Evolutionary conservation across 306 rosid species (phyloP).

Genomic region (Sesbania bispinosa): DNA sequence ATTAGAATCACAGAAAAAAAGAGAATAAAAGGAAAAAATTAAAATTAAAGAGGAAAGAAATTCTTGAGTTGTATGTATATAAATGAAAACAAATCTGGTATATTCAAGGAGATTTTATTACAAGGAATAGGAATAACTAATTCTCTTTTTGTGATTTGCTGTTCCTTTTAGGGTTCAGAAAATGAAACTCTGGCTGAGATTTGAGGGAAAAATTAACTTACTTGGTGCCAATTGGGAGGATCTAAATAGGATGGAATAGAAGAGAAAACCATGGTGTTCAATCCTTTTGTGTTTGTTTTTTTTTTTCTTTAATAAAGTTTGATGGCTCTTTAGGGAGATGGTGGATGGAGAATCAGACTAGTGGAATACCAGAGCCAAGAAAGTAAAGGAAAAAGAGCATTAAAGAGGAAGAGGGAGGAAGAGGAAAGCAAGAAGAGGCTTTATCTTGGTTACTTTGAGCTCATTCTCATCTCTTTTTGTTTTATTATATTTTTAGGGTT

Average conservation of each 20-base stretch:
- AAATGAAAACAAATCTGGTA: conserved; percentile 45
- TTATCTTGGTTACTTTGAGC: conserved; percentile 75
- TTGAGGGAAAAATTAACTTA: conserved; percentile 41
- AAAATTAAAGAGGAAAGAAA: neutral
- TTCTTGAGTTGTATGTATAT: neutral
- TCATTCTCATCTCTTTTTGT: conserved; percentile 84
- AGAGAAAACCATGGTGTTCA: conserved; percentile 87
- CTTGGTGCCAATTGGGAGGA: conserved; percentile 99
- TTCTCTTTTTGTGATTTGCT: conserved; percentile 25
- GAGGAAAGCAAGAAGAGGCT: conserved; percentile 49
- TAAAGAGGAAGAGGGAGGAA: conserved; percentile 38
- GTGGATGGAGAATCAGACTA: conserved; percentile 98
- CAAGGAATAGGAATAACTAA: conserved; percentile 72
- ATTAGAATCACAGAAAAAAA: neutral
- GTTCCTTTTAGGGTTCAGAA: neutral
- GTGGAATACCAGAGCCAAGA: conserved; percentile 92
- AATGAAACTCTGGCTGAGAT: conserved; percentile 32
- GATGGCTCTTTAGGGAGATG: conserved; percentile 88
- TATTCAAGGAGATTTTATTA: conserved; percentile 59
- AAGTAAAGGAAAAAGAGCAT: conserved; percentile 48
- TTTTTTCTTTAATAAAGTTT: conserved; percentile 69
- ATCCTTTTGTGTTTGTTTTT: conserved; percentile 39
- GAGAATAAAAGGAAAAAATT: too few species aligned
- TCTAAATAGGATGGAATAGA: conserved; percentile 97
- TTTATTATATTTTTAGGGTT: conserved; percentile 81